Evolutionary conservation across 805 yeast species (phyloP), one percentile per base, ranked within the genome.

Genomic region (Pichia kluyveri): DNA sequence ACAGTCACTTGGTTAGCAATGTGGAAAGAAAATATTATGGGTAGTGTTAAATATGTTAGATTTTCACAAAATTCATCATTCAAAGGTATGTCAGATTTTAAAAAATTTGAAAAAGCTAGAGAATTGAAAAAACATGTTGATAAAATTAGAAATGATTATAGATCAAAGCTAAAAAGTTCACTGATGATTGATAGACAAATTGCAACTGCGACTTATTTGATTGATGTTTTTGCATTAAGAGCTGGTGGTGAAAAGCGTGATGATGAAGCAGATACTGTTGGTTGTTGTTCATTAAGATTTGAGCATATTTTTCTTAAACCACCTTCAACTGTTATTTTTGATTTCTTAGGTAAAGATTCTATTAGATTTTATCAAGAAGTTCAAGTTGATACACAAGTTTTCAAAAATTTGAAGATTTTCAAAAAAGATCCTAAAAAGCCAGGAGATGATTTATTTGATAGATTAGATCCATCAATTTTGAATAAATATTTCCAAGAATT

Each of bases 191-290:
- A 85, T 47, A 76, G 98, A 53, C 98, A 91, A 68, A 77, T 89
- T 59, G 97, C 97, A 7, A 87, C 93, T 1, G 96, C 96, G 4
- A 87, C 91, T 43, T 91, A 91, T 65, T 73, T 91, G 43, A 90
- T 91, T 60, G 98, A 91, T 69, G 80, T 83, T 4, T 82, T 91
- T 60, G 98, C 98, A 0, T 74, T 91, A 54, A 86, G 98, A 83
- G 97, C 97, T 1, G 97, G 97, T 63, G 96, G 97, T 58, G 97
- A 91, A 66, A 91, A 91, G 64, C 84, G 91, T 11, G 98, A 91
- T 4, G 98, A 91, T 56, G 97, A 90, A 62, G 98, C 98, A 3
- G 98, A 91, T 63, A 91, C 98, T 1, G 98, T 91, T 41, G 98
- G 98, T 41, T 91, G 98, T 67, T 91, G 98, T 68, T 90, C 97